These are phyloP conservation scores for Polytrichum commune DNA, from an alignment of 225 moss, liverwort and hornwort genomes.

Conservation along the genomic window DNA sequence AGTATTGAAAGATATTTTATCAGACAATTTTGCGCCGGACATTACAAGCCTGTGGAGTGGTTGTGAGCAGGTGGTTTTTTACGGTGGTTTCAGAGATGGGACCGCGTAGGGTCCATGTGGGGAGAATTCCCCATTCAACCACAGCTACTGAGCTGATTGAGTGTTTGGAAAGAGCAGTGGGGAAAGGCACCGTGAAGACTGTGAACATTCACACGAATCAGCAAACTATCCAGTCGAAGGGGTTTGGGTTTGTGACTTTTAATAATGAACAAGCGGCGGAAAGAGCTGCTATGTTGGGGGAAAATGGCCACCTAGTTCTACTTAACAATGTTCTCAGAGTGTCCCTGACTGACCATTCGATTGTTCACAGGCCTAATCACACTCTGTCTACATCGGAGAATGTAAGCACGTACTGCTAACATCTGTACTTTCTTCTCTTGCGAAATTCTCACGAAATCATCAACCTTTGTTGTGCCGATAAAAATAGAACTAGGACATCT, in stretches of 20 bases:
- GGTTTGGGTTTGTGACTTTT: constrained; percentile 71
- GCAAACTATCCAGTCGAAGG: constrained; percentile 46
- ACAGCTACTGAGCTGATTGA: constrained; percentile 49
- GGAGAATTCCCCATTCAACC: constrained; percentile 52
- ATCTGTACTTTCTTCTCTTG: neutral
- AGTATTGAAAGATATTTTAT: too few relatives aligned
- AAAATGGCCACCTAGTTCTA: constrained; percentile 43
- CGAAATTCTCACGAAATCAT: neutral
- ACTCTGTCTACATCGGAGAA: constrained; percentile 33
- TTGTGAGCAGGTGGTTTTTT: too few relatives aligned
- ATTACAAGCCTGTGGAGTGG: constrained; percentile 15
- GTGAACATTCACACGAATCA: constrained; percentile 47
- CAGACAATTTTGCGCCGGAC: too few relatives aligned
- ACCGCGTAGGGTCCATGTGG: constrained; percentile 47
- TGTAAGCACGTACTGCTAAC: constrained; percentile 9
- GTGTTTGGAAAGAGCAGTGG: constrained; percentile 47
- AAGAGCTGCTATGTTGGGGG: constrained; percentile 40
- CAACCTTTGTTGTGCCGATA: too few relatives aligned
- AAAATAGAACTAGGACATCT: too few relatives aligned
- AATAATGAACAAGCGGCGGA: constrained; percentile 52
- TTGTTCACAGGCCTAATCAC: constrained; percentile 46
- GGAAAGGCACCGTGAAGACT: constrained; percentile 29
- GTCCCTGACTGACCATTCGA: constrained; percentile 24
- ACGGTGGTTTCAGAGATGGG: constrained; percentile 15
- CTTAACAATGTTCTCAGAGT: constrained; percentile 44